phyloP scores from a whole-genome alignment of 177 flowering plant genomes.

The Viscum album region DNA sequence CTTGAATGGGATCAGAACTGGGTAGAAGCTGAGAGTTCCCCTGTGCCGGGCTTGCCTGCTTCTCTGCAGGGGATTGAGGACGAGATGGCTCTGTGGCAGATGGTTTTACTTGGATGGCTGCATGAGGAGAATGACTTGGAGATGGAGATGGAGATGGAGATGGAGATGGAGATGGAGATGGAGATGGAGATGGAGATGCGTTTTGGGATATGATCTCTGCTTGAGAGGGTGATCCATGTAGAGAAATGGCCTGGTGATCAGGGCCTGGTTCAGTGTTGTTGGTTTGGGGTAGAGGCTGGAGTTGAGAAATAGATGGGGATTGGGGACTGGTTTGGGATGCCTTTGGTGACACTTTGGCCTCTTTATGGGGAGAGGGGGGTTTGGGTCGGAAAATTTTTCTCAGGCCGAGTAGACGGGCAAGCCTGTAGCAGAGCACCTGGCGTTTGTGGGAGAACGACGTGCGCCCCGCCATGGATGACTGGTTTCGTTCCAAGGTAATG shows the following conservation, averaged over 20 bases:
- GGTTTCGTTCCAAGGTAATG: neutral
- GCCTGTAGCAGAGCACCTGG: slow-evolving; percentile 33
- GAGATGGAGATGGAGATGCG: slow-evolving; percentile 16
- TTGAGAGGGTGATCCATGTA: slow-evolving; percentile 12
- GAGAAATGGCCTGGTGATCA: neutral
- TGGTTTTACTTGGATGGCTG: neutral
- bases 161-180: neutral
- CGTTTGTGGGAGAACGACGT: slow-evolving; percentile 9
- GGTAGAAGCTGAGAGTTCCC: slow-evolving; percentile 13
- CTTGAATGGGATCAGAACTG: slow-evolving; percentile 8
- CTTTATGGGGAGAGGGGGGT: too few species aligned
- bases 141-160: neutral
- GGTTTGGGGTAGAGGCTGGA: slow-evolving; percentile 1
- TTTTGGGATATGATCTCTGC: neutral
- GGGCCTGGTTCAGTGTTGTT: slow-evolving; percentile 2
- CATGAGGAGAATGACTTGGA: neutral
- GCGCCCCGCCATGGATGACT: too few species aligned
- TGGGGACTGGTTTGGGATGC: neutral
- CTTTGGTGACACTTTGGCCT: slow-evolving; percentile 11
- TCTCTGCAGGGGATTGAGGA: slow-evolving; percentile 6
- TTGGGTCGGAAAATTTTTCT: slow-evolving; percentile 14
- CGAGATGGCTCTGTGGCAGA: slow-evolving; percentile 1
- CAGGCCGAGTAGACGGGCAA: slow-evolving; percentile 24
- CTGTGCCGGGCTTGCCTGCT: neutral
- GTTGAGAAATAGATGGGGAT: slow-evolving; percentile 3